Percentiles rank a stretch among this genome's conserved stretches.
Conservation (phyloP, 495 filamentous ascomycete species). For the Pseudomonodictys pantanalensis region DNA sequence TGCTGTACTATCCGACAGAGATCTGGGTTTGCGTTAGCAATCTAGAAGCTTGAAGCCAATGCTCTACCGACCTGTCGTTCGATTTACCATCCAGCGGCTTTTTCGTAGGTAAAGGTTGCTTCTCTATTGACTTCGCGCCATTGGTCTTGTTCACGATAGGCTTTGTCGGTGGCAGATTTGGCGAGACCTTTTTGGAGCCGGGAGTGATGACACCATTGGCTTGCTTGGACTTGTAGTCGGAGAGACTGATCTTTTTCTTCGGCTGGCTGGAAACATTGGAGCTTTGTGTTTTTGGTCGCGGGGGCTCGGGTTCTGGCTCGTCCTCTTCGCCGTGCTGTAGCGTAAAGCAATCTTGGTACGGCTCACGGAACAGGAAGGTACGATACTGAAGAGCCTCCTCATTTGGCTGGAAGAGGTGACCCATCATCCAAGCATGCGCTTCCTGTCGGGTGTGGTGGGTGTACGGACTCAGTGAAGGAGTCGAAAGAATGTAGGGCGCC, state of each 20-base stretch:
- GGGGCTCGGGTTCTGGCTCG: not conserved
- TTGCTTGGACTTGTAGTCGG: constrained; percentile 36
- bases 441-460: constrained; percentile 19
- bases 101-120: not conserved
- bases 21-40: constrained; percentile 12
- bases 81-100: not conserved
- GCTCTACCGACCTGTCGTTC: constrained; percentile 2
- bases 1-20: not conserved
- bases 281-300: constrained; percentile 15
- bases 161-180: constrained; percentile 19
- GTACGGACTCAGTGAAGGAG: constrained; percentile 26
- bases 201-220: constrained; percentile 28
- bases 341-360: constrained; percentile 23
- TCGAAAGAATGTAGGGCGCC: constrained; percentile 34
- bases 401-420: constrained; percentile 25
- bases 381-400: constrained; percentile 36
- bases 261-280: constrained; percentile 11
- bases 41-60: not conserved
- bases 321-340: constrained; percentile 20
- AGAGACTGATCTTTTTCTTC: constrained; percentile 37
- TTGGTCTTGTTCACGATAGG: constrained; percentile 6
- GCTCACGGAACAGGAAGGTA: constrained; percentile 36
- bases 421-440: constrained; percentile 24
- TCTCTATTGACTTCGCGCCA: constrained; percentile 7
- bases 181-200: constrained; percentile 21